phyloP scores from a whole-genome alignment of 805 yeast species.

The Sugiyamaella valdiviana region DNA sequence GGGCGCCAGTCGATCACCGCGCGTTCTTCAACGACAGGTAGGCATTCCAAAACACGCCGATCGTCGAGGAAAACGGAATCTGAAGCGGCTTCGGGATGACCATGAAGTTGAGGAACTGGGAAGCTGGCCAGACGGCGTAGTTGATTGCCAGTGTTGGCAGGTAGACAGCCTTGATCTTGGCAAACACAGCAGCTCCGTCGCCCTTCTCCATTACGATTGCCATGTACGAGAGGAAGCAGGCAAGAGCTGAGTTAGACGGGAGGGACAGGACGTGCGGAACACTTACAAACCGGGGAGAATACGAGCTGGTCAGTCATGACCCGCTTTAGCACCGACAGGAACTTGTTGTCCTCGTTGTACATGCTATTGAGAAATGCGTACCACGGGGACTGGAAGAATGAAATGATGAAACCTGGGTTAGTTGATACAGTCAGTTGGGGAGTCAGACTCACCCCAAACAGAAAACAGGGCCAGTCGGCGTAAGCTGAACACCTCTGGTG shows the following conservation, averaged over 20 bases:
- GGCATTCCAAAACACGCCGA: slow-evolving; percentile 93
- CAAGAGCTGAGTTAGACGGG: slow-evolving; percentile 42
- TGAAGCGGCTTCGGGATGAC: slow-evolving; percentile 74
- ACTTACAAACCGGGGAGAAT: slow-evolving; percentile 62
- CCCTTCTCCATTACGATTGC: slow-evolving; percentile 76
- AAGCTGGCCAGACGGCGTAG: slow-evolving; percentile 87
- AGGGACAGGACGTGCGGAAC: background rate
- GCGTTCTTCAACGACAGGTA: slow-evolving; percentile 45
- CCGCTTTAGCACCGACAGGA: slow-evolving; percentile 70
- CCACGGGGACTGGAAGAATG: slow-evolving; percentile 86
- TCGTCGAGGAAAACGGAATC: slow-evolving; percentile 82
- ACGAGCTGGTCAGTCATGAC: slow-evolving; percentile 86
- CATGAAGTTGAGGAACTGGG: slow-evolving; percentile 73
- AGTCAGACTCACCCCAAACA: slow-evolving; percentile 54
- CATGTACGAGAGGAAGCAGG: slow-evolving; percentile 76
- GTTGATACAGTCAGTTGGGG: slow-evolving; percentile 2
- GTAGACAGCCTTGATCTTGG: slow-evolving; percentile 57
- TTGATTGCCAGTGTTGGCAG: slow-evolving; percentile 59
- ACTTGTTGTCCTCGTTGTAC: slow-evolving; percentile 71
- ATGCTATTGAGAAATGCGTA: slow-evolving; percentile 70
- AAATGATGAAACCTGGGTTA: slow-evolving; percentile 51
- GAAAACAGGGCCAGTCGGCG: slow-evolving; percentile 71
- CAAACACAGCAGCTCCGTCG: slow-evolving; percentile 52
- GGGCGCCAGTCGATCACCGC: background rate
- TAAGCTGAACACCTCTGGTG: slow-evolving; percentile 47